Evolutionary conservation across 495 filamentous ascomycete species (phyloP).

Genomic region (Penicillium cosmopolitanum): DNA sequence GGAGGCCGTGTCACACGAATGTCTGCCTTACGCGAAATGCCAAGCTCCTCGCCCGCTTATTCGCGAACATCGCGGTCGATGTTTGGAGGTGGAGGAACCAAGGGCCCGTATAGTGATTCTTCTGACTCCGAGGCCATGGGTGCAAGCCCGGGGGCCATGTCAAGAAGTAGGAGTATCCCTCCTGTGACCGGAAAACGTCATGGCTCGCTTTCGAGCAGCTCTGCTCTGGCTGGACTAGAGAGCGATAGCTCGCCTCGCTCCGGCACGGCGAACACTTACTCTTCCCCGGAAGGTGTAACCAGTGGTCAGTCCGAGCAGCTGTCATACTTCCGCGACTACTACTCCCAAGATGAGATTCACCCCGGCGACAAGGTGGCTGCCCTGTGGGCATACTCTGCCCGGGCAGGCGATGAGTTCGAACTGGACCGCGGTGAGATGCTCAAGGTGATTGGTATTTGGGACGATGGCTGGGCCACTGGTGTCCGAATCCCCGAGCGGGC

Average conservation of each 20-base stretch:
- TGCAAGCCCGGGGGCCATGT: slow-evolving; percentile 77
- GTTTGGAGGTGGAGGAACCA: slow-evolving; percentile 45
- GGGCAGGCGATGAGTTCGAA: slow-evolving; percentile 90
- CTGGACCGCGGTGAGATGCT: slow-evolving; percentile 98
- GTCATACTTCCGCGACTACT: slow-evolving; percentile 97
- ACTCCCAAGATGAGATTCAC: slow-evolving; percentile 94
- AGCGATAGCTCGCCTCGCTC: slow-evolving; percentile 76
- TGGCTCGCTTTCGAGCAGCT: slow-evolving; percentile 89
- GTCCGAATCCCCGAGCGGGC: slow-evolving; percentile 79
- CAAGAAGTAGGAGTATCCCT: slow-evolving; percentile 56
- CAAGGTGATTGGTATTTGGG: slow-evolving; percentile 98
- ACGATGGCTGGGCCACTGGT: slow-evolving; percentile 99
- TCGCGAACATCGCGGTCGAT: slow-evolving; percentile 47
- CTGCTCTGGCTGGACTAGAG: slow-evolving; percentile 68
- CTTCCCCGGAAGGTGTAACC: slow-evolving; percentile 78
- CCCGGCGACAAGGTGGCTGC: slow-evolving; percentile 87
- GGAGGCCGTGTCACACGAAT: slow-evolving; percentile 93
- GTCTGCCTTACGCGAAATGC: slow-evolving; percentile 83
- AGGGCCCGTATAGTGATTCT: slow-evolving; percentile 61
- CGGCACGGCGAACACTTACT: slow-evolving; percentile 72
- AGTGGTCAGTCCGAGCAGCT: slow-evolving; percentile 95
- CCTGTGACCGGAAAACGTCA: slow-evolving; percentile 74
- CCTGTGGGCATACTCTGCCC: slow-evolving; percentile 95
- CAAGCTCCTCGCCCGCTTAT: slow-evolving; percentile 61
- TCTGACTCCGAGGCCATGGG: slow-evolving; percentile 82